Conservation (phyloP, 2,329 filamentous ascomycete genomes). For the Decorospora gaudefroyi region DNA sequence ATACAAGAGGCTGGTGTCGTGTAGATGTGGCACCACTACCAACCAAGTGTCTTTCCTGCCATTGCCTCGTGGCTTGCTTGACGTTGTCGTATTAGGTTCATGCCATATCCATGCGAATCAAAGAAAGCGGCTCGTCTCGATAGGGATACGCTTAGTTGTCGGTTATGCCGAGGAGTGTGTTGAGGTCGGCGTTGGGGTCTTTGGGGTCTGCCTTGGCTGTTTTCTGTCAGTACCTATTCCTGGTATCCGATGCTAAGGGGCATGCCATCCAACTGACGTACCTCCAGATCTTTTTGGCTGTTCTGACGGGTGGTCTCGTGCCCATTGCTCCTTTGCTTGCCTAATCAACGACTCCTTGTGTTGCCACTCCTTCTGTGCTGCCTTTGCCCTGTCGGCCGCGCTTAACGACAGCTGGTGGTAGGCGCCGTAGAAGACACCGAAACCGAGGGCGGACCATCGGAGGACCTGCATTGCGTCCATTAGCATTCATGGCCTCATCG, state of each 20-base stretch:
- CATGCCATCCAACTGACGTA: conserved; percentile 22
- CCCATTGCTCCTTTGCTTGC: conserved; percentile 88
- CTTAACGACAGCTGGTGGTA: conserved; percentile 86
- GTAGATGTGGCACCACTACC: conserved; percentile 26
- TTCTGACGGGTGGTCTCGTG: conserved; percentile 66
- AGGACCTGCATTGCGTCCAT: conserved; percentile 69
- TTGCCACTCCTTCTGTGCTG: conserved; percentile 78
- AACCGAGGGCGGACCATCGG: conserved; percentile 90
- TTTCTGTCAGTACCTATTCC: conserved; percentile 1
- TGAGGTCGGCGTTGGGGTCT: conserved; percentile 90
- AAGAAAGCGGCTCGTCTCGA: conserved; percentile 17
- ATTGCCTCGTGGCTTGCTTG: conserved; percentile 19
- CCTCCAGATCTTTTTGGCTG: conserved; percentile 39
- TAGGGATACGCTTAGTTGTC: conserved; percentile 35
- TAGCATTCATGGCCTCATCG: conserved; percentile 26
- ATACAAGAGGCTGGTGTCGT: conserved; percentile 43
- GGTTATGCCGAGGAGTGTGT: conserved; percentile 59
- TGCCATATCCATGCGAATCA: conserved; percentile 35
- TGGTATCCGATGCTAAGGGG: no score
- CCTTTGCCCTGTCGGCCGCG: conserved; percentile 70
- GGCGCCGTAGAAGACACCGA: conserved; percentile 94
- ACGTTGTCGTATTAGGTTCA: conserved; percentile 24
- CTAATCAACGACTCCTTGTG: conserved; percentile 90
- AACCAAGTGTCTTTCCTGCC: conserved; percentile 20
- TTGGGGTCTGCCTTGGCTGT: conserved; percentile 68